Evolutionary conservation across 2,329 filamentous ascomycete species (phyloP), one percentile per base, ranked within the genome.

Genomic region (Trichoderma sp.): DNA sequence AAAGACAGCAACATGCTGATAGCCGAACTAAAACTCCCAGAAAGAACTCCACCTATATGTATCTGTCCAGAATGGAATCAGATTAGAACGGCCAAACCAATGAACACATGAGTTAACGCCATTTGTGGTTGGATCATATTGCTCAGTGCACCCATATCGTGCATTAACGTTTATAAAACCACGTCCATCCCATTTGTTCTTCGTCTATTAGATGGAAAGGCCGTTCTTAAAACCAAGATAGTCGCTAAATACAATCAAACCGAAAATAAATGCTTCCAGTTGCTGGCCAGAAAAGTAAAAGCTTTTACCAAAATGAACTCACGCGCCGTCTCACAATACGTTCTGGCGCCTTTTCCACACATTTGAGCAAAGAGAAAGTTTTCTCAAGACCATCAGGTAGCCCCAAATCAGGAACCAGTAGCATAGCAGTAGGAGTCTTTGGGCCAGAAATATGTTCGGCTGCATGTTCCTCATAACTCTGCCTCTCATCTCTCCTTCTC

Each of bases 191-290:
- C 24, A 13, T 31, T 7, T 31, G 4, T 60, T 11, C 29, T 62
- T 47, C 19, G 29, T 62, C 31, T 16, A 43, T 16, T 27, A 56
- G 16, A 27, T 40, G 19, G 14, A 21, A 43, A 43, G 11, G 24
- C 21, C 35, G 24, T 52, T 56, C 33, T 56, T 56, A 43, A 13
- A 43, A 21, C 61, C 55, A 35, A 35, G 21, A 47, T 27, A 29
- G n/a, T 57, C 62, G 52, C 62, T 65, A 55, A 57, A 57, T 35
- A 27, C 24, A 65, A 10, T 5, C 27, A 57, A 57, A 19, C 5
- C 40, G 14, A 61, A 16, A 47, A 11, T 4, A 47, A 87, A 1
- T 92, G 88, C 0, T 94, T 70, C 16, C 88, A 49, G n/a, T 4
- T 10, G 47, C n/a, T 16, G 29, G 6, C 27, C 5, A 55, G 24